Evolutionary conservation across 768 basidiomycete species (phyloP).

Genomic region (Amanita muscaria): DNA sequence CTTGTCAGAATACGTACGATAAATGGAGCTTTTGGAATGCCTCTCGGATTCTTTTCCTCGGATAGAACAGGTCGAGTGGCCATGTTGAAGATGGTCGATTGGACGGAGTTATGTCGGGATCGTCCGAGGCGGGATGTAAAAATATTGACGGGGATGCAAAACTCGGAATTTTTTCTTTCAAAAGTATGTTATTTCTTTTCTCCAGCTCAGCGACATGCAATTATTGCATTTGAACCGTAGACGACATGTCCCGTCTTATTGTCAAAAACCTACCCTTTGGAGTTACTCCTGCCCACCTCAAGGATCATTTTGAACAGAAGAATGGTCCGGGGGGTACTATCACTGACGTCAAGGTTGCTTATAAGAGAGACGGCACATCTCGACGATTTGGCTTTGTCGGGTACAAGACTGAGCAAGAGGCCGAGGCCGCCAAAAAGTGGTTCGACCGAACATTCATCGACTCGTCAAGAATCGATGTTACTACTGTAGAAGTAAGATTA

Average conservation of each 20-base stretch:
- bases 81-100: neutral
- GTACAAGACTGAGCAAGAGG: conserved; percentile 75
- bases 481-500: conserved; percentile 61
- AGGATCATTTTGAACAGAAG: conserved; percentile 58
- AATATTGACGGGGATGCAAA: neutral
- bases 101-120: conserved; percentile 12
- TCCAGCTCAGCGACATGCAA: neutral
- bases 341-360: conserved; percentile 81
- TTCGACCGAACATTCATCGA: conserved; percentile 81
- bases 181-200: conserved; percentile 7
- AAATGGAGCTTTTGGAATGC: conserved; percentile 93
- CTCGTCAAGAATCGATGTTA: conserved; percentile 66
- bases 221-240: neutral
- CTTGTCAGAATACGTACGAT: conserved; percentile 47
- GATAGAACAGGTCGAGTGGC: conserved; percentile 22
- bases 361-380: conserved; percentile 68
- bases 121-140: conserved; percentile 16
- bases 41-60: conserved; percentile 70
- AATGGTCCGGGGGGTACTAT: conserved; percentile 57
- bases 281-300: conserved; percentile 53
- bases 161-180: conserved; percentile 7
- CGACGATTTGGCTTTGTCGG: conserved; percentile 91
- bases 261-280: conserved; percentile 74
- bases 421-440: conserved; percentile 67
- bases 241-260: conserved; percentile 70